Conservation (phyloP, 345 rosid genomes). For the Linum lewisii region DNA sequence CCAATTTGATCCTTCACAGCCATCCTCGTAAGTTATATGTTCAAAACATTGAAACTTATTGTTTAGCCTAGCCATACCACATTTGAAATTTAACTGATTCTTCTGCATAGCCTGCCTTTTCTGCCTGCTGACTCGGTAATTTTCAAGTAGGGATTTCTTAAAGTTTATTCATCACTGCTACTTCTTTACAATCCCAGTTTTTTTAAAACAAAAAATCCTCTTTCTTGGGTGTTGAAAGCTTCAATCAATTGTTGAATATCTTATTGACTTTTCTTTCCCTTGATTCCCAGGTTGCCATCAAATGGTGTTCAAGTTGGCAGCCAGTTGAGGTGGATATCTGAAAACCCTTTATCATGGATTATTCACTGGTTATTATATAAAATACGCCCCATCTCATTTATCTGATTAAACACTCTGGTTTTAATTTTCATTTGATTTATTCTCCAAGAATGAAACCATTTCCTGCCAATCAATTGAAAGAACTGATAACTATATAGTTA, state of each 20-base stretch:
- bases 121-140: no score
- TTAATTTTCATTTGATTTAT: neutral
- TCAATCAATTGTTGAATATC: constrained; percentile 4
- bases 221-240: constrained; percentile 7
- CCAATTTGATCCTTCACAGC: constrained; percentile 31
- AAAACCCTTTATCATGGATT: neutral
- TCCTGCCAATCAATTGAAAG: neutral
- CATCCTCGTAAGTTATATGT: constrained; percentile 35
- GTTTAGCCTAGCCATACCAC: neutral
- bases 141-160: neutral
- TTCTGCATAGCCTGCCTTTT: neutral
- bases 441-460: neutral
- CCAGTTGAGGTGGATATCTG: constrained; percentile 64
- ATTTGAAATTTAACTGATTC: no score
- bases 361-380: neutral
- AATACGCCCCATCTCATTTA: neutral
- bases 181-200: neutral
- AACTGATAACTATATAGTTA: neutral
- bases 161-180: neutral
- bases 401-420: neutral
- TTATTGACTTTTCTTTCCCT: constrained; percentile 15
- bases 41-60: no score
- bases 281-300: constrained; percentile 33
- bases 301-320: constrained; percentile 53
- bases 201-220: no score